Evolutionary conservation across 2,329 filamentous ascomycete species (phyloP), one percentile per base, ranked within the genome.

Genomic region (Ceratocystiopsis sp.): DNA sequence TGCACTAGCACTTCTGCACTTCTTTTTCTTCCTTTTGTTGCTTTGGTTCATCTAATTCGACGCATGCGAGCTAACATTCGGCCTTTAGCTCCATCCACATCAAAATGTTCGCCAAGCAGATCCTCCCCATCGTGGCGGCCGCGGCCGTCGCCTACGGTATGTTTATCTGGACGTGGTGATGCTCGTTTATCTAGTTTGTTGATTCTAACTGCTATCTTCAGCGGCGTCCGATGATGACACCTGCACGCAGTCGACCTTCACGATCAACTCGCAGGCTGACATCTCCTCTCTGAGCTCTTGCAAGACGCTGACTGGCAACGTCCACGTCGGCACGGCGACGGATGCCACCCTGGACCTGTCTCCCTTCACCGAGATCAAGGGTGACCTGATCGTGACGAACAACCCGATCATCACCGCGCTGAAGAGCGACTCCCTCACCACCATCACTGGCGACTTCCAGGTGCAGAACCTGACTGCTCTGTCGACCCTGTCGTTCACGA

Each of bases 401-500:
- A 73, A 76, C 49, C 67, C 71, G 49, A 53, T 57, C 9, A 51
- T 95, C 48, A 74, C 73, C 54, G 69, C 66, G 45, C 61, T 95
- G 48, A 61, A 65, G 42, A 80, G 75, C 49, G 59, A 63, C 48
- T 67, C 69, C 44, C 68, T 96, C 50, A 57, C 63, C 50, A 64
- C 65, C 41, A 82, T 98, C 56, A 71, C 68, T 40, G 78, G 80
- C 40, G 61, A 59, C n/a, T 86, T 95, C 67, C 61, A 65, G 46
- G 65, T 96, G 49, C 64, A 71, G 52, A 75, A 75, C 51, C 67
- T 85, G 45, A 83, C 78, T 48, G 65, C 74, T 34, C 69, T 98
- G 44, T 75, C 71, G 53, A 71, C 66, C 44, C 67, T 96, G 47
- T 66, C 62, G 51, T 78, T 94, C 65, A 64, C 69, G 45, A 55